A percentile compares a stretch with the other conserved stretches of the same genome.
Evolutionary conservation across 768 basidiomycete genomes (phyloP).

Genomic region (Russula vinacea): DNA sequence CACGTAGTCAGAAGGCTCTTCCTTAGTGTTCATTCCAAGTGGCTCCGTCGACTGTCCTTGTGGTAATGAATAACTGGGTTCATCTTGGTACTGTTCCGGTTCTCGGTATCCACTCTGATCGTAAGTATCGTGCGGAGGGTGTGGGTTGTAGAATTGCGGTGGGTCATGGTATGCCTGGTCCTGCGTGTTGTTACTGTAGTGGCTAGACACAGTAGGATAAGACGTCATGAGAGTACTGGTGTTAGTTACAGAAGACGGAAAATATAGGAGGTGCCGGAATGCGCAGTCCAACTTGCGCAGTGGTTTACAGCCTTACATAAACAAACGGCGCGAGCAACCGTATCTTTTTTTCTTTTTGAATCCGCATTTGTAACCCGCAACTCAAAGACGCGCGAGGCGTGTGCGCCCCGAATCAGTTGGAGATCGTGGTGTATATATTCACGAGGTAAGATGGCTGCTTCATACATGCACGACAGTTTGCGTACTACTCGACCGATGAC

Average conservation of each 20-base stretch:
- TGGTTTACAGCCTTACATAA: conserved; percentile 18
- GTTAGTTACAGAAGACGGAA: not conserved
- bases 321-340: not conserved
- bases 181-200: conserved; percentile 10
- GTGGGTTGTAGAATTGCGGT: conserved; percentile 39
- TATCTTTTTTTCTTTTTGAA: too few relatives aligned
- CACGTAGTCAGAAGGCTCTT: not conserved
- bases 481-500: too few relatives aligned
- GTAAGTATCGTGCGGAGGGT: conserved; percentile 51
- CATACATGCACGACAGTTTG: too few relatives aligned
- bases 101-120: conserved; percentile 44
- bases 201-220: not conserved
- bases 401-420: too few relatives aligned
- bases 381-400: too few relatives aligned
- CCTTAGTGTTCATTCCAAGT: conserved; percentile 4
- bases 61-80: conserved; percentile 22
- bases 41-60: conserved; percentile 7
- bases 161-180: conserved; percentile 27
- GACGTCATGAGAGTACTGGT: conserved; percentile 5
- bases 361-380: too few relatives aligned
- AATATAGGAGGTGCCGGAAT: not conserved
- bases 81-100: conserved; percentile 32
- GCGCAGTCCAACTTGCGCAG: too few relatives aligned
- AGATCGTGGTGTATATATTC: too few relatives aligned
- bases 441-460: too few relatives aligned